Evolutionary conservation across 2,329 filamentous ascomycete genomes (phyloP).

Genomic region (Fusarium subtropicale): DNA sequence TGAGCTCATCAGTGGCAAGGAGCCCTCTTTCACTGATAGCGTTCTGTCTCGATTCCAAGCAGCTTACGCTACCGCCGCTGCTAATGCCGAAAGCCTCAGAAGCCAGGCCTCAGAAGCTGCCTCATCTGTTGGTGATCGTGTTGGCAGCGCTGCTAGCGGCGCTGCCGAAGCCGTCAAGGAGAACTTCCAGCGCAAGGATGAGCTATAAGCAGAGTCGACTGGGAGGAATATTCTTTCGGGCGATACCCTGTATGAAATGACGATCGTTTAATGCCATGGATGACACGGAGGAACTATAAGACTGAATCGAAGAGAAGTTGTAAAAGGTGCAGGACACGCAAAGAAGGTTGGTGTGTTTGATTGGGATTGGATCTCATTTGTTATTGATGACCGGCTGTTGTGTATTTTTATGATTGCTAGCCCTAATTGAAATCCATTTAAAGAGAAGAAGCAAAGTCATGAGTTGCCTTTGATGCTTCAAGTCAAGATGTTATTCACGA

Average conservation of each 20-base stretch:
- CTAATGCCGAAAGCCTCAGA: slow-evolving; percentile 61
- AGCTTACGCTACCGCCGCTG: slow-evolving; percentile 76
- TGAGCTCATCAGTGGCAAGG: slow-evolving; percentile 80
- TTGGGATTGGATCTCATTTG: slow-evolving; percentile 43
- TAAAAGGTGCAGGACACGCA: slow-evolving; percentile 30
- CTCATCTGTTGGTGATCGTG: slow-evolving; percentile 52
- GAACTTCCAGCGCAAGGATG: slow-evolving; percentile 54
- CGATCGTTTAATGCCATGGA: slow-evolving; percentile 45
- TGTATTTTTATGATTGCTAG: slow-evolving; percentile 39
- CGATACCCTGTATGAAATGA: slow-evolving; percentile 48
- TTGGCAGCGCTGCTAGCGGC: slow-evolving; percentile 54
- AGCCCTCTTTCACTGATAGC: slow-evolving; percentile 84
- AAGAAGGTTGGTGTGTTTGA: slow-evolving; percentile 32
- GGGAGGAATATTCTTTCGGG: slow-evolving; percentile 45
- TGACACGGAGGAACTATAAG: slow-evolving; percentile 21
- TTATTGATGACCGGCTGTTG: slow-evolving; percentile 26
- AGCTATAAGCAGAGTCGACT: slow-evolving; percentile 51
- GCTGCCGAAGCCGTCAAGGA: slow-evolving; percentile 59
- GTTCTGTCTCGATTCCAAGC: slow-evolving; percentile 78
- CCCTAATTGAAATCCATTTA: slow-evolving; percentile 26
- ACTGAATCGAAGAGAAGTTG: slow-evolving; percentile 19
- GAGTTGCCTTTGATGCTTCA: neutral
- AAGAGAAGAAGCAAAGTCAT: neutral
- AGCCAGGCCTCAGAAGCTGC: slow-evolving; percentile 51
- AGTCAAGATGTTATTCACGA: too few species aligned